Base-by-base conservation (phyloP, 164 flowering plant genomes). In the Nymphaea thermarum region DNA sequence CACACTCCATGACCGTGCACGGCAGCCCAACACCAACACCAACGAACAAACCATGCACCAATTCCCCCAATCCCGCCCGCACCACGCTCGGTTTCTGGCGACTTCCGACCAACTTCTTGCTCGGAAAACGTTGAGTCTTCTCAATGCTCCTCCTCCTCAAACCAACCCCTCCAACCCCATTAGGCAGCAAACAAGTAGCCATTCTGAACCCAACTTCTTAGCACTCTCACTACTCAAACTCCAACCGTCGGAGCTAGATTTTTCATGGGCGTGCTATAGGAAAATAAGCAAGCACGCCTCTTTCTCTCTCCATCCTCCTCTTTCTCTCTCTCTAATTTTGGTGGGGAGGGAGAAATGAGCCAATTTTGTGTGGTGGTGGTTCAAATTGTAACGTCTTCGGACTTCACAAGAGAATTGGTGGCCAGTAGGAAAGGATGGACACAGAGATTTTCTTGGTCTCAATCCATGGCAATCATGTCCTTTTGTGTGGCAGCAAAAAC, bases 1-100 rank as follows among this genome's bases (percentile, higher is more conserved):
- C 97, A 73, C 99, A 91, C 83, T 85, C 88, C 96, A 91, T 91
- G 11, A 91, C 99, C 3, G 98, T 94, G 69, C 99, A 94, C 0
- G 98, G 99, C 16, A 94, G 84, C 61, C 98, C 99, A 62, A 94
- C 98, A 2, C 99, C 99, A n/a, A 94, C 99, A 2, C 94, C 99
- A 43, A 94, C 68, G 66, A 94, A 88, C 7, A 94, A 76, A 65
- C 84, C 74, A 4, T 69, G 83, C 45, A 80, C 85, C 15, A 77
- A 68, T 15, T 83, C 83, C 8, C 78, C 61, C 45, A 14, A 42
- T 59, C n/a, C 74, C 44, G 45, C 62, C 6, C 64, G 64, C 6
- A 61, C 64, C 64, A 17, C 64, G 16, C 25, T 3, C 6, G 55
- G 7, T 47, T 47, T 47, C 12, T 47, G 55, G 55, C 55, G 55